These are phyloP conservation scores for Juncus effusus DNA, from an alignment of 176 grass and related monocot species.

Conservation along the genomic window DNA sequence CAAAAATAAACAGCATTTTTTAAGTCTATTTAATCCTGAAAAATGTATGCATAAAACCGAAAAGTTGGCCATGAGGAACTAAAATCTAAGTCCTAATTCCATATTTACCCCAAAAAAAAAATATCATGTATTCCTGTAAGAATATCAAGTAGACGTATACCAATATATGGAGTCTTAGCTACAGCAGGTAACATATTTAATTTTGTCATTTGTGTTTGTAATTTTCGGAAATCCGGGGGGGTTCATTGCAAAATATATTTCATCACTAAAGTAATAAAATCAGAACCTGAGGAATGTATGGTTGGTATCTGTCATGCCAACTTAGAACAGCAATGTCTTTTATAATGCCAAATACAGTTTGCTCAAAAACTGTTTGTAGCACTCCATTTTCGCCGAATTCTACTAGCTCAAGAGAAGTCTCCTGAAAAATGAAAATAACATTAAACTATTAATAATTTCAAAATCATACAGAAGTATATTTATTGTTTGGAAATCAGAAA, in stretches of 20 bases:
- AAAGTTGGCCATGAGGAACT: too few relatives aligned
- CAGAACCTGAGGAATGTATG: constrained; percentile 47
- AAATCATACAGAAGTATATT: constrained; percentile 24
- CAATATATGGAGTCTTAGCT: too few relatives aligned
- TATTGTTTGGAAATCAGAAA: constrained; percentile 10
- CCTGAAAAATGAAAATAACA: constrained; percentile 38
- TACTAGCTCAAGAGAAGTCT: constrained; percentile 86
- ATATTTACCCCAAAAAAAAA: not conserved
- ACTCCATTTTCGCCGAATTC: constrained; percentile 67
- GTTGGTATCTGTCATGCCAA: constrained; percentile 46
- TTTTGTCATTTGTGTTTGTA: too few relatives aligned
- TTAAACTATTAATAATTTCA: not conserved
- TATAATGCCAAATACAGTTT: constrained; percentile 81
- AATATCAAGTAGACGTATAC: not conserved
- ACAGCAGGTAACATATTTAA: too few relatives aligned
- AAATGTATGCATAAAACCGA: too few relatives aligned
- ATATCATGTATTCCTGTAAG: not conserved
- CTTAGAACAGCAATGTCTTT: constrained; percentile 82
- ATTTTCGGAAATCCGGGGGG: too few relatives aligned
- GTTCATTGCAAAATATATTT: not conserved
- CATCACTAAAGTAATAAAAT: constrained; percentile 1
- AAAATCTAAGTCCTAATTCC: not conserved
- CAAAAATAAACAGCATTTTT: constrained; percentile 24
- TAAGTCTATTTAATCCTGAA: not conserved
- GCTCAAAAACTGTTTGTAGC: constrained; percentile 82